phyloP scores from a whole-genome alignment of 169 alveolate species.

The Eimeria falciformis region DNA sequence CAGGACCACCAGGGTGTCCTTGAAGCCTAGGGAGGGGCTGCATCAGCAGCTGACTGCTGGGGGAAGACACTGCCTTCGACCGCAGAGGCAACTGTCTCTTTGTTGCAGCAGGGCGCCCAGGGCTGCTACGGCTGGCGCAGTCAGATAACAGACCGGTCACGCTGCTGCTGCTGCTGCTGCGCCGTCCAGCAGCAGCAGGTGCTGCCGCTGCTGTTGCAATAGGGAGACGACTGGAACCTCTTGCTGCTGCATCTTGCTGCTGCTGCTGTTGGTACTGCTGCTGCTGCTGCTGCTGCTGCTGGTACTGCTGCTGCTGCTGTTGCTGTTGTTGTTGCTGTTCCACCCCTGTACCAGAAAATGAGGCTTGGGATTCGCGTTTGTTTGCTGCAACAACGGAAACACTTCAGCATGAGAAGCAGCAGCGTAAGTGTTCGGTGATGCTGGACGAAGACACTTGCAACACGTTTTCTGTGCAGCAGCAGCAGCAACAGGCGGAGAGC shows the following conservation, averaged over 20 bases:
- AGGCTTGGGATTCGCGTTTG: neutral
- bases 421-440: neutral
- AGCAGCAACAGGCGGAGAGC: neutral
- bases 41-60: constrained; percentile 32
- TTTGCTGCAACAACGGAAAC: constrained; percentile 23
- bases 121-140: constrained; percentile 38
- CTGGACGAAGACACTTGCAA: neutral
- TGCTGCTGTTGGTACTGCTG: constrained; percentile 14
- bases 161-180: constrained; percentile 11
- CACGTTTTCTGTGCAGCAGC: neutral
- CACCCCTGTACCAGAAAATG: too few species aligned
- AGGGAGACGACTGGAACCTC: too few species aligned
- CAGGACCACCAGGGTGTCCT: neutral
- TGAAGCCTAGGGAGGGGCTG: constrained; percentile 3
- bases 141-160: constrained; percentile 6
- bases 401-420: constrained; percentile 34
- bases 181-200: neutral
- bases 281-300: neutral
- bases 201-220: neutral
- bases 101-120: neutral
- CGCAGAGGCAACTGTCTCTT: neutral
- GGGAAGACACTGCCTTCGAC: neutral
- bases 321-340: neutral
- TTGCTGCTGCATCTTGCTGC: neutral
- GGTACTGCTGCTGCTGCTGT: neutral